These are phyloP conservation scores for Irpex rosettiformis DNA, from an alignment of 1,284 basidiomycete species.

Conservation along the genomic window DNA sequence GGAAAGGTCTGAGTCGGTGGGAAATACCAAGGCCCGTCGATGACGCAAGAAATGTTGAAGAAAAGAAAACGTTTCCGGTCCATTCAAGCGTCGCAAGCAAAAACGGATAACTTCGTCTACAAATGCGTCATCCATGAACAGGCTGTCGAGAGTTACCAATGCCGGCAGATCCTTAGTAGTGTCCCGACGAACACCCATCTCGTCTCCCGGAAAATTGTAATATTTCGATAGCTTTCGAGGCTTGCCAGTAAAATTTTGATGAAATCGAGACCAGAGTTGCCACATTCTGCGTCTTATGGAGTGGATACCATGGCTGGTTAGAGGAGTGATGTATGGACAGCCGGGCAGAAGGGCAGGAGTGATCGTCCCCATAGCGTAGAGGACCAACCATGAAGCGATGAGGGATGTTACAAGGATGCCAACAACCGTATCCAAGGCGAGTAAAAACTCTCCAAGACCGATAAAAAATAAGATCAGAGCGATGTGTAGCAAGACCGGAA, in stretches of 20 bases:
- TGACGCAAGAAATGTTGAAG: neutral
- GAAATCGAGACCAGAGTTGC: neutral
- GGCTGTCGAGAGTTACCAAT: neutral
- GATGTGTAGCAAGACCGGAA: neutral
- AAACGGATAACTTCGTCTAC: neutral
- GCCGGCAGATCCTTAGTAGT: neutral
- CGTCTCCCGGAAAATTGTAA: constrained; percentile 5
- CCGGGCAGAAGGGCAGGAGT: neutral
- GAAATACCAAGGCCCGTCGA: neutral
- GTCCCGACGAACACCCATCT: constrained; percentile 4
- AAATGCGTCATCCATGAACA: constrained; percentile 1
- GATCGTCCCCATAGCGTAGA: neutral
- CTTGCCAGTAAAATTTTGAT: neutral
- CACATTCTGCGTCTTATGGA: neutral
- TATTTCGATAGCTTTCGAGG: neutral
- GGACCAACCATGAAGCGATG: neutral
- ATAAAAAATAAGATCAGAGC: neutral
- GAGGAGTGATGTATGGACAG: constrained; percentile 1
- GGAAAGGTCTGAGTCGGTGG: neutral
- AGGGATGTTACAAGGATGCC: neutral
- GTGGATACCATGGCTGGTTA: neutral
- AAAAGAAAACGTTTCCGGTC: neutral
- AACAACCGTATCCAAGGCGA: neutral
- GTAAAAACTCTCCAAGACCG: neutral
- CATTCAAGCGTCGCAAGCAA: neutral